Evolutionary conservation across 352 stramenopile genomes (phyloP).

Genomic region (Achlya hypogyna): DNA sequence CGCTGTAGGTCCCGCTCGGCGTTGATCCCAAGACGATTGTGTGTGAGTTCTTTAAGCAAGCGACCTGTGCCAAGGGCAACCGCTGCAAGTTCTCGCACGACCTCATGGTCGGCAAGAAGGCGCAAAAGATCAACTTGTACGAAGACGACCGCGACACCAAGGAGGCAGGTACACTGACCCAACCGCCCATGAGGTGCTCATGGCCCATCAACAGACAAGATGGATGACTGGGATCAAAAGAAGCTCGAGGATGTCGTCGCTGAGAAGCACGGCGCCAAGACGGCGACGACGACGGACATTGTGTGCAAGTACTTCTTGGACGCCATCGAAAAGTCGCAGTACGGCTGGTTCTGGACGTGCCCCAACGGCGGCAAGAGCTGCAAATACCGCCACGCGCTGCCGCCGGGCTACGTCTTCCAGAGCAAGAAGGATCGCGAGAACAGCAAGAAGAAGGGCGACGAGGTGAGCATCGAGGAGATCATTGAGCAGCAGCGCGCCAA

Average conservation of each 20-base stretch:
- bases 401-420: slow-evolving; percentile 83
- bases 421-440: slow-evolving; percentile 81
- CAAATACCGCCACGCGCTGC: slow-evolving; percentile 82
- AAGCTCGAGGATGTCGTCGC: slow-evolving; percentile 82
- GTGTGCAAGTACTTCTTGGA: slow-evolving; percentile 87
- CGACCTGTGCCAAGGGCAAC: slow-evolving; percentile 80
- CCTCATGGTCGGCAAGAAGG: slow-evolving; percentile 78
- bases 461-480: slow-evolving; percentile 86
- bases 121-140: slow-evolving; percentile 86
- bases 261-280: slow-evolving; percentile 78
- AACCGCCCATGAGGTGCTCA: neutral
- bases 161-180: slow-evolving; percentile 27
- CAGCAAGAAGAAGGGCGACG: slow-evolving; percentile 70
- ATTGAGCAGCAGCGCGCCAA: slow-evolving; percentile 86
- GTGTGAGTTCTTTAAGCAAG: slow-evolving; percentile 85
- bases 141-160: slow-evolving; percentile 69
- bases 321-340: slow-evolving; percentile 83
- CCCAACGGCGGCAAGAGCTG: slow-evolving; percentile 71
- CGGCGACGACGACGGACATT: slow-evolving; percentile 77
- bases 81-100: slow-evolving; percentile 87
- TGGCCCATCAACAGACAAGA: slow-evolving; percentile 38
- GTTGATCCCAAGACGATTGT: slow-evolving; percentile 84
- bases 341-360: slow-evolving; percentile 88
- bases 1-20: slow-evolving; percentile 61
- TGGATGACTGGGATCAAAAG: slow-evolving; percentile 80